These are phyloP conservation scores for Pseudogymnoascus sp. DNA, from an alignment of 2,329 filamentous ascomycete genomes.

Conservation along the genomic window DNA sequence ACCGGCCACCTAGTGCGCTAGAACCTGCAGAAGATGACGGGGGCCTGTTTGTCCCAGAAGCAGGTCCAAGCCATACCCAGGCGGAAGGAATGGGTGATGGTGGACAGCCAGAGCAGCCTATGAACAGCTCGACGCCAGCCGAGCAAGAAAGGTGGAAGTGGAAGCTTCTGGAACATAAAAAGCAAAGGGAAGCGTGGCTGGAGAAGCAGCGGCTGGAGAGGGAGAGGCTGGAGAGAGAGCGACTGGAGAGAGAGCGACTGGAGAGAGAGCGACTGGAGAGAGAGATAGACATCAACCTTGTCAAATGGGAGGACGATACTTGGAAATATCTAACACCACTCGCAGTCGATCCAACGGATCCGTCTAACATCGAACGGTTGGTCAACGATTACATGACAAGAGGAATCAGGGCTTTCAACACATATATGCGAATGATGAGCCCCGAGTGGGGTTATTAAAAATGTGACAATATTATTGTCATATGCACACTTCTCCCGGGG, in stretches of 20 bases:
- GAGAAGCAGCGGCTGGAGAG: not conserved
- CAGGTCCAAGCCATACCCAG: not conserved
- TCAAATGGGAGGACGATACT: not conserved
- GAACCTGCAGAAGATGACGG: not conserved
- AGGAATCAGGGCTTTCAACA: not conserved
- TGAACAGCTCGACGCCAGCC: not conserved
- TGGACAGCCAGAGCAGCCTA: not conserved
- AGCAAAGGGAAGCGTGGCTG: not conserved
- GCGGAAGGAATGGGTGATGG: not conserved
- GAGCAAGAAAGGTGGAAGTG: not conserved
- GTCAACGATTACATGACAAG: not conserved
- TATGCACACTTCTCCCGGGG: not conserved
- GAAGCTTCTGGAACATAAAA: not conserved
- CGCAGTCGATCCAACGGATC: not conserved
- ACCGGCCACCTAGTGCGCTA: not conserved
- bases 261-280: conserved; percentile 11
- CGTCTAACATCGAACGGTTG: not conserved
- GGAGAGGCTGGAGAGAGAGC: conserved; percentile 40
- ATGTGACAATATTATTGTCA: not conserved
- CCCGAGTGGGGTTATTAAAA: not conserved
- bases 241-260: not conserved
- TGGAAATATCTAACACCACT: not conserved
- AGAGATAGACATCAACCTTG: conserved; percentile 3
- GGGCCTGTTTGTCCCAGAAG: not conserved
- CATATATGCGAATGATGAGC: not conserved